Percentiles rank a stretch among this genome's conserved stretches.
phyloP scores from a whole-genome alignment of 352 stramenopile genomes.

The Thraustochytrium striatum region DNA sequence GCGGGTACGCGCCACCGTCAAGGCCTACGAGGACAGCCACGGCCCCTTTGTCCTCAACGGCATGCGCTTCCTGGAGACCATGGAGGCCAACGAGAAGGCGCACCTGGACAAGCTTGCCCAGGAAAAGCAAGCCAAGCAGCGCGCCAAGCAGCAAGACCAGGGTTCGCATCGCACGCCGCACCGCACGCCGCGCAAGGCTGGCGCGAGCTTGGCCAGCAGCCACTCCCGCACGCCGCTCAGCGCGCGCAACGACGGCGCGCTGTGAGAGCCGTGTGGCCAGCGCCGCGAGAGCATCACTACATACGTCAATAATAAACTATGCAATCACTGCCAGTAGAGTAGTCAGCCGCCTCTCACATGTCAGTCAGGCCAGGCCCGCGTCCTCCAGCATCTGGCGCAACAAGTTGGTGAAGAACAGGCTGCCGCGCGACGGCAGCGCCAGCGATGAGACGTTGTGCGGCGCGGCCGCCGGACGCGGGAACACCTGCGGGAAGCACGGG shows the following conservation, averaged over 20 bases:
- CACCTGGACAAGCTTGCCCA: not conserved
- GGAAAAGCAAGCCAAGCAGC: conserved; percentile 16
- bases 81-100: conserved; percentile 11
- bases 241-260: not conserved
- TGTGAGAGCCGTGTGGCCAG: too few relatives aligned
- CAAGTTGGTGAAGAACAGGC: too few relatives aligned
- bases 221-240: not conserved
- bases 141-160: conserved; percentile 8
- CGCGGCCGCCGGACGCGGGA: not conserved
- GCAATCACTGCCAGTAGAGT: too few relatives aligned
- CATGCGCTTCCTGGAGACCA: conserved; percentile 24
- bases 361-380: too few relatives aligned
- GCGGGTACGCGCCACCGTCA: conserved; percentile 30
- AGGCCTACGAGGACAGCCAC: conserved; percentile 36
- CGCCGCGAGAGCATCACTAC: too few relatives aligned
- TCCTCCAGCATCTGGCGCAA: too few relatives aligned
- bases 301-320: too few relatives aligned
- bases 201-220: not conserved
- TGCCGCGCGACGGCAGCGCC: too few relatives aligned
- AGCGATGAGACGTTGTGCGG: too few relatives aligned
- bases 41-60: conserved; percentile 40
- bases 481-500: conserved; percentile 16
- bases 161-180: not conserved
- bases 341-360: too few relatives aligned
- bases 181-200: conserved; percentile 1